phyloP scores from a whole-genome alignment of 768 basidiomycete species.

The Mycena alexandri region DNA sequence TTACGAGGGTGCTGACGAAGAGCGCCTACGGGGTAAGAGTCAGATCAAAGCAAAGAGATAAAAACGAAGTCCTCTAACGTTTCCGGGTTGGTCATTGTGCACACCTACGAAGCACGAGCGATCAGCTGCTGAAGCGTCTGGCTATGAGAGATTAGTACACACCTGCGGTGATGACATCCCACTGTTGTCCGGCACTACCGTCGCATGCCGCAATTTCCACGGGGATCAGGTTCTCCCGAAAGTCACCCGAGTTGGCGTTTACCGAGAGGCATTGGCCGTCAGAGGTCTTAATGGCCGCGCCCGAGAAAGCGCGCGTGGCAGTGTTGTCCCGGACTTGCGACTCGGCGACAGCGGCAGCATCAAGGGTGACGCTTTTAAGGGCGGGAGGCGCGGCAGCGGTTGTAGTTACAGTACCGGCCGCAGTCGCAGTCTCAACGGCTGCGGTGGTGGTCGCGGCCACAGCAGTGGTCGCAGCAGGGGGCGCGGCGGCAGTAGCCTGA shows the following conservation, averaged over 20 bases:
- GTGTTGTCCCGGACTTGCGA: constrained; percentile 39
- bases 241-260: constrained; percentile 37
- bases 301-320: constrained; percentile 42
- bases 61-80: neutral
- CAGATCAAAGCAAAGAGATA: too few species aligned
- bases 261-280: constrained; percentile 40
- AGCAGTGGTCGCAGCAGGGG: neutral
- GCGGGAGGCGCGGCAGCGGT: constrained; percentile 18
- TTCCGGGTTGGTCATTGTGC: constrained; percentile 39
- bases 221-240: constrained; percentile 41
- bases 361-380: constrained; percentile 12
- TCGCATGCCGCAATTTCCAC: constrained; percentile 34
- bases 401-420: neutral
- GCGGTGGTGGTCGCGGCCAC: neutral
- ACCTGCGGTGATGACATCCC: constrained; percentile 41
- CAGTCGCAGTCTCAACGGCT: neutral
- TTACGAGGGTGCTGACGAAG: constrained; percentile 38
- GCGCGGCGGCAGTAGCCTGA: too few species aligned
- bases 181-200: constrained; percentile 39
- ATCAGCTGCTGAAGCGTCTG: too few species aligned
- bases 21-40: constrained; percentile 19
- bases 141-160: too few species aligned
- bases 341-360: constrained; percentile 36
- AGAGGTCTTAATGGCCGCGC: constrained; percentile 37
- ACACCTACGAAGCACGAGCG: too few species aligned